Evolutionary conservation across 305 asterid species (phyloP), one percentile per base, ranked within the genome.

Genomic region (Fraxinus xanthoxyloides): DNA sequence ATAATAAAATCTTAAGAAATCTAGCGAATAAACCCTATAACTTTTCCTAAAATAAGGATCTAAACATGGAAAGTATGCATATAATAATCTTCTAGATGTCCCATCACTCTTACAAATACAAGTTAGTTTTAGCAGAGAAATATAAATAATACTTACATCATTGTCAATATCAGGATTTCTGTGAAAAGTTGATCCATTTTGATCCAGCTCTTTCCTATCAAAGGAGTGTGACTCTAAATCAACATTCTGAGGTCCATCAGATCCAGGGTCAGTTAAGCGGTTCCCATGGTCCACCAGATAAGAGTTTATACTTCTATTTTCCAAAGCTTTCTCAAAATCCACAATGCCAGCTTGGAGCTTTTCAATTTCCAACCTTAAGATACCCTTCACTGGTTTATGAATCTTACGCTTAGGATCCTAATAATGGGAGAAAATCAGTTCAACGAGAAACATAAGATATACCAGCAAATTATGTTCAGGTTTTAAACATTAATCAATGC

Each of bases 361-460:
- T 83, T 97, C 99, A 72, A 97, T 94, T 92, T 97, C 99, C 93
- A 97, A 84, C 81, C 88, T 90, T 85, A 97, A 87, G 89, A 92
- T 86, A 78, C 99, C 99, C 85, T 92, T 97, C 85, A 94, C 98
- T 43, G 98, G 98, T 89, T 97, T 97, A 81, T 97, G 99, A 88
- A 93, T 88, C 92, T 93, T 97, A 28, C 95, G 91, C 87, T 94
- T 97, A 79, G 99, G 99, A 87, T 97, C 99, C 99, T 97, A 82
- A 85, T 75, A 86, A 75, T 40, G 67, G 73, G 67, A 82, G 76
- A 83, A 76, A 81, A 82, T 40, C 56, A 83, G 75, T 78, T 51
- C 75, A 83, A 85, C 35, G 36, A 87, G 81, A 80, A 81, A 75
- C 78, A 74, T 31, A 36, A 65, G 83, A 78, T 67, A 74, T 69